phyloP scores from a whole-genome alignment of 345 rosid species.

The Abelmoschus esculentus region DNA sequence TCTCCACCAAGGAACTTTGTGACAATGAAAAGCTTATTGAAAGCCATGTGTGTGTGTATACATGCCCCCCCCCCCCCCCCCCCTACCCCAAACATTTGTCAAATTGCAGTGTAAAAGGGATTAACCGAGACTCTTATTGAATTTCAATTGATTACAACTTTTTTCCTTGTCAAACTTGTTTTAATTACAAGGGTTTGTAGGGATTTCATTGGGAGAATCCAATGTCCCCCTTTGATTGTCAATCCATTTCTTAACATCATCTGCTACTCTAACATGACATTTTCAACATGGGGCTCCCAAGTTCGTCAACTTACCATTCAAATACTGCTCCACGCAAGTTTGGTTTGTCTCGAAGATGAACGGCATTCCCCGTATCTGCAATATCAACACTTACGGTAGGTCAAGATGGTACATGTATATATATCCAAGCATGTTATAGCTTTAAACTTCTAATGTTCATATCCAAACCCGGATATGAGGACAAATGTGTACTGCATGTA shows the following conservation, averaged over 20 bases:
- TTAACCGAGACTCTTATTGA: not conserved
- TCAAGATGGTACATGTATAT: not conserved
- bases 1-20: too few relatives aligned
- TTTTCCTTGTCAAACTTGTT: not conserved
- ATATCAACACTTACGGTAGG: not conserved
- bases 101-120: not conserved
- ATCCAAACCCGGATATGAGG: not conserved
- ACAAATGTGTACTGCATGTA: not conserved
- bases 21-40: too few relatives aligned
- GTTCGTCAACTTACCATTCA: not conserved
- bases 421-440: not conserved
- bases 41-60: too few relatives aligned
- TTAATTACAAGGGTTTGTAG: not conserved
- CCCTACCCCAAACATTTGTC: too few relatives aligned
- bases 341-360: constrained; percentile 56
- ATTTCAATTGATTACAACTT: not conserved
- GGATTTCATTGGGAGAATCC: not conserved
- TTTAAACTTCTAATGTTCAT: not conserved
- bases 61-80: too few relatives aligned
- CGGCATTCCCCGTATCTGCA: constrained; percentile 54
- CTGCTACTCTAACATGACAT: not conserved
- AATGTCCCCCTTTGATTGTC: not conserved
- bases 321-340: constrained; percentile 30
- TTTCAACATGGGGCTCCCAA: not conserved
- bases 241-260: not conserved